Percentiles rank a stretch among this genome's conserved stretches.
phyloP scores from a whole-genome alignment of 2,329 filamentous ascomycete genomes.

The Hyphodiscus sp. region DNA sequence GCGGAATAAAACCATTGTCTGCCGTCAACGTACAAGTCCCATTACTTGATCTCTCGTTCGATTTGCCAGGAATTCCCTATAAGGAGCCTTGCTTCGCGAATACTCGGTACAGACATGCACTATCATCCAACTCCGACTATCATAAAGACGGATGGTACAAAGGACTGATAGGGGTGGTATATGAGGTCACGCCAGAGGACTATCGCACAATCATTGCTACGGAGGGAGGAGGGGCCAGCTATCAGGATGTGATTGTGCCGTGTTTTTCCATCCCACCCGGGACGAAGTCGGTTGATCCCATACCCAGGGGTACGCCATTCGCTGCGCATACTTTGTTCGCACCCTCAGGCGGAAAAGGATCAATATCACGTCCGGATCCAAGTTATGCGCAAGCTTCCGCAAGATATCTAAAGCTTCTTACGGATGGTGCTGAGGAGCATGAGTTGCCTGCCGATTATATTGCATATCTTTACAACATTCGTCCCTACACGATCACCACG shows the following conservation, averaged over 20 bases:
- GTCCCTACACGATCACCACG: slow-evolving; percentile 65
- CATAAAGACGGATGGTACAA: slow-evolving; percentile 65
- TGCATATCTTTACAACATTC: slow-evolving; percentile 61
- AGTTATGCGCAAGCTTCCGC: slow-evolving; percentile 75
- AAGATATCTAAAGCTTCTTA: slow-evolving; percentile 77
- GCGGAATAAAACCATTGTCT: slow-evolving; percentile 76
- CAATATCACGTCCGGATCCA: slow-evolving; percentile 50
- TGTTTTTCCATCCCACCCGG: slow-evolving; percentile 63
- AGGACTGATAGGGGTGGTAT: slow-evolving; percentile 86
- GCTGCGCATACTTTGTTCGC: slow-evolving; percentile 81
- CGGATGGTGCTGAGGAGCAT: slow-evolving; percentile 72
- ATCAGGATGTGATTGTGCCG: slow-evolving; percentile 73
- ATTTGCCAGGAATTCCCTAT: slow-evolving; percentile 81
- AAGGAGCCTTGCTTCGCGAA: slow-evolving; percentile 90
- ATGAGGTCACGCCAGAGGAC: slow-evolving; percentile 81
- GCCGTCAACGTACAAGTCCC: slow-evolving; percentile 79
- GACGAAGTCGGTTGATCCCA: slow-evolving; percentile 53
- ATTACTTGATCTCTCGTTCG: slow-evolving; percentile 70
- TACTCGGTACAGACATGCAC: slow-evolving; percentile 49
- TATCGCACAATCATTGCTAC: slow-evolving; percentile 83
- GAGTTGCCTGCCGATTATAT: slow-evolving; percentile 74
- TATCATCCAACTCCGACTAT: slow-evolving; percentile 33
- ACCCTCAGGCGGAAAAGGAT: slow-evolving; percentile 10
- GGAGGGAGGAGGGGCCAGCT: slow-evolving; percentile 81
- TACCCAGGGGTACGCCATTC: slow-evolving; percentile 60